Evolutionary conservation across 805 yeast genomes (phyloP), one percentile per base, ranked within the genome.

Genomic region (Metschnikowia rubicola): DNA sequence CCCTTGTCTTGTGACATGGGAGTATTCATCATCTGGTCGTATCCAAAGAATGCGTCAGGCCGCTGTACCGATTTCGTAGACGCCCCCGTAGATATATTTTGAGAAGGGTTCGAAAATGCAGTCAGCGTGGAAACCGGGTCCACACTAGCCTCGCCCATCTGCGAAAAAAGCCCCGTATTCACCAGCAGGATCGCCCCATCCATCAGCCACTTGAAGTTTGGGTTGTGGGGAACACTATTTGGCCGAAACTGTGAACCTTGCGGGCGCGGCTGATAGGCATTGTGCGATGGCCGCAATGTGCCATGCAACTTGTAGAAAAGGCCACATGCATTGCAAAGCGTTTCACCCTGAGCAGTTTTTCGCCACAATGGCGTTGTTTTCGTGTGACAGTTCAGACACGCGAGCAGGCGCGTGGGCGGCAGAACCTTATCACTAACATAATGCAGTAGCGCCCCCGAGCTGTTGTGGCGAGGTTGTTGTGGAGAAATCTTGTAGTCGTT

Each of bases 301-400:
- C 77, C 77, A 48, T 73, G 77, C 32, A 73, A 58, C 52, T 73
- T 73, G 53, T 69, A 71, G 51, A 72, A 73, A 35, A 73, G 63
- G 8, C 77, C 77, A 50, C 77, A 73, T 1, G 77, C 77, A 52
- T 73, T 73, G 51, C 77, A 73, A 29, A 73, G 59, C 37, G 72
- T 62, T 41, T 70, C 74, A 7, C 77, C 77, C 37, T 64, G 62
- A 52, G 63, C 66, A 10, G 74, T 62, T 48, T 67, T 71, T 35
- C 77, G 60, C 77, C 77, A 73, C 19, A 73, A 55, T 10, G 77
- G 77, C 1, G 77, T 72, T 4, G 77, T 71, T 48, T 60, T 64
- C 6, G 77, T 72, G 35, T 68, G 67, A 52, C 77, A 73, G 56
- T 73, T 72, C 17, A 72, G 56, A 48, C 77, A 73, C 47, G 66